Evolutionary conservation across 108 stramenopile genomes (phyloP).

Genomic region (Fragilaria radians): DNA sequence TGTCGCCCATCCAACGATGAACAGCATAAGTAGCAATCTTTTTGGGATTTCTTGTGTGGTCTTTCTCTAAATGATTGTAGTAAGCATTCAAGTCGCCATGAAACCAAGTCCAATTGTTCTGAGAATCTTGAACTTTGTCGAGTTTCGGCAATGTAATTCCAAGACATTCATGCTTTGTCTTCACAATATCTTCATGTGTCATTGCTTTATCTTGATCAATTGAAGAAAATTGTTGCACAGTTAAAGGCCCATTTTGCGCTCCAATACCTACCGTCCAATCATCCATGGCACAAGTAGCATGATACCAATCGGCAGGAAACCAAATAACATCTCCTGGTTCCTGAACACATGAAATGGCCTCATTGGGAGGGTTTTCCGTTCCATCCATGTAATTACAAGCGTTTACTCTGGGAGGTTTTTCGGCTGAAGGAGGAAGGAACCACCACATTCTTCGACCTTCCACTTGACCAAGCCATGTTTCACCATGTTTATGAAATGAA

Average conservation of each 20-base stretch:
- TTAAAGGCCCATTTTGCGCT: conserved; percentile 20
- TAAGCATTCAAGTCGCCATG: conserved; percentile 44
- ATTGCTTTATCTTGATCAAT: conserved; percentile 1
- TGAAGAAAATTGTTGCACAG: conserved; percentile 21
- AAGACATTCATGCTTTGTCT: no score
- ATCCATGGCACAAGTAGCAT: conserved; percentile 47
- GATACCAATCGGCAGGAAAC: conserved; percentile 37
- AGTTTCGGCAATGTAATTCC: neutral
- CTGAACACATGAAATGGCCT: conserved; percentile 21
- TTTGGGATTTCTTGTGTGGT: conserved; percentile 37
- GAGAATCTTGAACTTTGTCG: conserved; percentile 3
- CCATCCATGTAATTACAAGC: conserved; percentile 30
- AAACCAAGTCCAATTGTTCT: conserved; percentile 41
- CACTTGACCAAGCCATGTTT: conserved; percentile 34
- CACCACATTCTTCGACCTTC: conserved; percentile 32
- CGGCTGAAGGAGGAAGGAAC: conserved; percentile 31
- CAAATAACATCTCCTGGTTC: conserved; percentile 32
- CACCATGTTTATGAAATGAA: conserved; percentile 41
- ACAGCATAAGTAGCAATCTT: conserved; percentile 35
- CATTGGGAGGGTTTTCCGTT: conserved; percentile 10
- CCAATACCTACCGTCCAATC: conserved; percentile 42
- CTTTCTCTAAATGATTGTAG: conserved; percentile 43
- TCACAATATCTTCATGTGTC: no score
- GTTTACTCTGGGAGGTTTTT: conserved; percentile 18
- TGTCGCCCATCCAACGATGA: conserved; percentile 48